Evolutionary conservation across 805 yeast species (phyloP).

Genomic region (Isabelozyma heimii): DNA sequence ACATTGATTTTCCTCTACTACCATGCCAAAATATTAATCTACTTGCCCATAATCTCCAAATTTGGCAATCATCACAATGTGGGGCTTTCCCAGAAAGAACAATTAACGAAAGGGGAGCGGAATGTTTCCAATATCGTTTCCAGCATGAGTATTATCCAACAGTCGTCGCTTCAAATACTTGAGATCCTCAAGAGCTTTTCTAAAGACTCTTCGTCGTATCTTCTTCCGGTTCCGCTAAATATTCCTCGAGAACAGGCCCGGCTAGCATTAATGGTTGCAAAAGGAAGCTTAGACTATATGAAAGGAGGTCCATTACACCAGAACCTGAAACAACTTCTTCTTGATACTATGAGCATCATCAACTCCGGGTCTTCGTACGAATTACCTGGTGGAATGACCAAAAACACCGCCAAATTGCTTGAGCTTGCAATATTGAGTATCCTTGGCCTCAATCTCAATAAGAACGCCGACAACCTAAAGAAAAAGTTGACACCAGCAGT

Average conservation of each 20-base stretch:
- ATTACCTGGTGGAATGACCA: slow-evolving; percentile 60
- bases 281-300: slow-evolving; percentile 77
- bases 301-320: slow-evolving; percentile 79
- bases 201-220: slow-evolving; percentile 33
- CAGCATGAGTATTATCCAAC: slow-evolving; percentile 66
- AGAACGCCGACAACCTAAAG: slow-evolving; percentile 9
- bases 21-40: slow-evolving; percentile 43
- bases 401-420: slow-evolving; percentile 51
- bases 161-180: slow-evolving; percentile 60
- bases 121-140: slow-evolving; percentile 34
- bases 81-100: slow-evolving; percentile 38
- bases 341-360: slow-evolving; percentile 48
- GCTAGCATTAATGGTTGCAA: slow-evolving; percentile 62
- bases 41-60: slow-evolving; percentile 40
- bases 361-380: slow-evolving; percentile 50
- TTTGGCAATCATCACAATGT: slow-evolving; percentile 41
- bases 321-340: slow-evolving; percentile 59
- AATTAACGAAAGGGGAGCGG: slow-evolving; percentile 34
- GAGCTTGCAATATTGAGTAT: slow-evolving; percentile 62
- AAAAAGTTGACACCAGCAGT: slow-evolving; percentile 17
- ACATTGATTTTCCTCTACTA: slow-evolving; percentile 48
- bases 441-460: slow-evolving; percentile 47
- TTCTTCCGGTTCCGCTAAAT: slow-evolving; percentile 64
- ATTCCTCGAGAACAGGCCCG: slow-evolving; percentile 61
- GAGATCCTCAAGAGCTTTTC: slow-evolving; percentile 46